Percentiles rank a stretch among this genome's conserved stretches.
Evolutionary conservation across 208 protist species (phyloP).

Genomic region (Trypanosoma lewisi): DNA sequence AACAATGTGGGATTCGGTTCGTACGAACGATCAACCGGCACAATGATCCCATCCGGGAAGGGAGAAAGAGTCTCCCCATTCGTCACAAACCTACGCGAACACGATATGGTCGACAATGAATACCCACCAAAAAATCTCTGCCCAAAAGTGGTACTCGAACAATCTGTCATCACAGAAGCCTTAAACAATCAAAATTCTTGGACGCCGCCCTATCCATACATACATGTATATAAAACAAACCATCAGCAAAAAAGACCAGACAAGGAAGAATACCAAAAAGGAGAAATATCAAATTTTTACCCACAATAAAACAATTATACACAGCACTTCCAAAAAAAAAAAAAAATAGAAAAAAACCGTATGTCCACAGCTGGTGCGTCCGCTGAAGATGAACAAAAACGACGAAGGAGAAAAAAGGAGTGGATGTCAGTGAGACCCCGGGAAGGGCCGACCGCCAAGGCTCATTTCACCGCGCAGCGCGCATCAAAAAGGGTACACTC

Average conservation of each 20-base stretch:
- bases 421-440: slow-evolving; percentile 10
- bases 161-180: neutral
- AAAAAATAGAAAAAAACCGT: neutral
- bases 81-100: neutral
- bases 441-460: slow-evolving; percentile 8
- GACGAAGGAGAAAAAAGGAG: neutral
- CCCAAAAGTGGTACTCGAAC: neutral
- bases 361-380: slow-evolving; percentile 22
- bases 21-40: neutral
- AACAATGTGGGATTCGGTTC: slow-evolving; percentile 14
- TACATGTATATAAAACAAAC: neutral
- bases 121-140: slow-evolving; percentile 3
- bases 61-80: slow-evolving; percentile 22
- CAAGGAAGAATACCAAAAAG: neutral
- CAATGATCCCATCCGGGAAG: slow-evolving; percentile 23
- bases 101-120: neutral
- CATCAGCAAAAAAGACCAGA: neutral
- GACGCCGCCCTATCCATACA: too few relatives aligned
- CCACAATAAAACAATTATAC: neutral
- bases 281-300: neutral
- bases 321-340: neutral
- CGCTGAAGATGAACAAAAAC: slow-evolving; percentile 9
- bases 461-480: slow-evolving; percentile 23
- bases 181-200: too few relatives aligned
- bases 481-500: slow-evolving; percentile 34